Base-by-base conservation (phyloP, 306 rosid genomes). In the Vigna hirtella region DNA sequence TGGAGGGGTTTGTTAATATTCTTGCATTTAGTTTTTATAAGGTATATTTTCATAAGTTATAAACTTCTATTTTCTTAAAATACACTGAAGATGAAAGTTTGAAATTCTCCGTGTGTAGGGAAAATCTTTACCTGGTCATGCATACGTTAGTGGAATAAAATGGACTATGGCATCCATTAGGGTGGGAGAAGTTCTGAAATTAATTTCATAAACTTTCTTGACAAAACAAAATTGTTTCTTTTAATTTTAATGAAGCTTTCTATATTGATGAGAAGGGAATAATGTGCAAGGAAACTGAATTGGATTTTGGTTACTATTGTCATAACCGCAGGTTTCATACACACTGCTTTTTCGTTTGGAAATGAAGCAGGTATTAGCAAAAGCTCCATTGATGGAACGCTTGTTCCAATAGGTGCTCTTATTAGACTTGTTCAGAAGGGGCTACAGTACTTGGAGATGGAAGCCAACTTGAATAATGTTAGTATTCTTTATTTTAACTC, bases 361-460 rank as follows among this genome's bases (percentile, higher is more conserved):
- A 88, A 91, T 77, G 98, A 95, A 76, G 98, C 96, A 14, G 74
- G 93, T 77, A 95, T 95, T 76, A 89, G 87, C 87, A 95, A 91
- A 87, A 77, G 88, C 85, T 58, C 97, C 30, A 89, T 92, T 45
- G 98, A 95, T 88, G 98, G 98, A 34, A 91, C 86, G 78, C 75
- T 95, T 89, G 92, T 95, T 65, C 98, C 98, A 0, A 90, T 95
- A 2, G 91, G 90, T 78, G 88, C 98, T 73, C 98, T 95, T 43
- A 81, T 95, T 83, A 89, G 89, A 63, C 85, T 91, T 89, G 88
- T 95, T 64, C 98, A 95, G 78, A 95, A 95, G 82, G 98, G 98
- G 51, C 93, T 95, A 76, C 98, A 92, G 69, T 95, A 92, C 84
- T 86, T 95, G 86, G 98, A 95, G 88, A 92, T 92, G 98, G 98